Conservation (phyloP, 1,284 basidiomycete genomes). For the Puccinia polysora region DNA sequence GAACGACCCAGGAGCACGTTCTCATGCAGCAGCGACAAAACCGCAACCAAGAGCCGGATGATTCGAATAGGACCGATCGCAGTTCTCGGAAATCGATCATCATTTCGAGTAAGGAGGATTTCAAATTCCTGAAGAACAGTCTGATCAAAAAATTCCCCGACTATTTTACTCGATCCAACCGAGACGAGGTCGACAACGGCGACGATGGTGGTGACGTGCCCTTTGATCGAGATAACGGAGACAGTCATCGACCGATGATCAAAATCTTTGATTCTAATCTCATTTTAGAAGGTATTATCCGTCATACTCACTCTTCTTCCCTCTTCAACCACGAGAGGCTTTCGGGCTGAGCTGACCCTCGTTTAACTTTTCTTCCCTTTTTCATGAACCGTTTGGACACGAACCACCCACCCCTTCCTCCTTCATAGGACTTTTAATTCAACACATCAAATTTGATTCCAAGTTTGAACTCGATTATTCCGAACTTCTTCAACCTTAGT, state of each 20-base stretch:
- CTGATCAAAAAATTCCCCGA: constrained; percentile 4
- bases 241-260: not conserved
- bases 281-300: constrained; percentile 13
- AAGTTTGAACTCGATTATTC: constrained; percentile 1
- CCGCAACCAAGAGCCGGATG: not conserved
- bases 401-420: not conserved
- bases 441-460: constrained; percentile 1
- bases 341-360: no score
- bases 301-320: no score
- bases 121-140: not conserved
- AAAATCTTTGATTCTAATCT: constrained; percentile 16
- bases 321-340: no score
- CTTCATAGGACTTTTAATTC: constrained; percentile 1
- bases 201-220: not conserved
- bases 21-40: not conserved
- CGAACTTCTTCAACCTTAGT: not conserved
- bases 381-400: not conserved
- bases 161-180: not conserved
- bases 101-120: constrained; percentile 1
- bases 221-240: no score
- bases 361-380: not conserved
- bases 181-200: not conserved
- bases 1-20: not conserved
- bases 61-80: no score
- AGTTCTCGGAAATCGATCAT: not conserved